A percentile compares a stretch with the other conserved stretches of the same genome.
Evolutionary conservation across 2,329 filamentous ascomycete genomes (phyloP).

Genomic region (Capronia epimyces): DNA sequence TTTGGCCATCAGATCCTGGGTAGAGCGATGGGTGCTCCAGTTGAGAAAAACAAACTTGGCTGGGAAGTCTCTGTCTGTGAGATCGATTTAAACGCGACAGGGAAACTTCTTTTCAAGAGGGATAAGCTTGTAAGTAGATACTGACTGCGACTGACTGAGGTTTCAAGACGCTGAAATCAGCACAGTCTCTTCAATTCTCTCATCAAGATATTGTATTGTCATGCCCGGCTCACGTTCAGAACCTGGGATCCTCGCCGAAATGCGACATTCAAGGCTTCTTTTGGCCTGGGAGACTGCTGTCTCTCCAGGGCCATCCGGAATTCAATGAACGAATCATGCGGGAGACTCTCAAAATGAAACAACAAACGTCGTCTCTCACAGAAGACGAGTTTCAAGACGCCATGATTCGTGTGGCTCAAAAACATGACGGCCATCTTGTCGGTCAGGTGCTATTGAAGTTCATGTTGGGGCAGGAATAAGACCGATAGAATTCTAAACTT

Average conservation of each 20-base stretch:
- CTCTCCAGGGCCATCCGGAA: constrained; percentile 81
- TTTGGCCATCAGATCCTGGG: constrained; percentile 83
- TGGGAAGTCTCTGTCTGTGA: constrained; percentile 75
- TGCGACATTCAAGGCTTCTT: constrained; percentile 80
- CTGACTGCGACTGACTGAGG: no score
- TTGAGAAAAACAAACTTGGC: constrained; percentile 60
- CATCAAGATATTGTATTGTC: constrained; percentile 69
- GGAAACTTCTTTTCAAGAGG: constrained; percentile 64
- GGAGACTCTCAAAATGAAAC: constrained; percentile 61
- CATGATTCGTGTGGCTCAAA: constrained; percentile 57
- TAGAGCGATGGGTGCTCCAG: constrained; percentile 61
- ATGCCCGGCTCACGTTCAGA: constrained; percentile 56
- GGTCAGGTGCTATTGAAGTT: constrained; percentile 70
- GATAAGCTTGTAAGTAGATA: constrained; percentile 54
- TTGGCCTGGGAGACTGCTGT: constrained; percentile 58
- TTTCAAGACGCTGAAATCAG: no score
- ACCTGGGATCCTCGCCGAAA: constrained; percentile 58
- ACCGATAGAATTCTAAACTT: no score
- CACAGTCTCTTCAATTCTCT: constrained; percentile 66
- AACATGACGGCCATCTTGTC: constrained; percentile 73
- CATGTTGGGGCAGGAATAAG: constrained; percentile 49
- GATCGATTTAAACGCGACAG: constrained; percentile 61
- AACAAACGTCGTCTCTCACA: constrained; percentile 38
- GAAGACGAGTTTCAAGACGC: constrained; percentile 60
- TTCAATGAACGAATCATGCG: constrained; percentile 65